These are phyloP conservation scores for Sergeia podlipaevii DNA, from an alignment of 208 protist genomes.

Conservation along the genomic window DNA sequence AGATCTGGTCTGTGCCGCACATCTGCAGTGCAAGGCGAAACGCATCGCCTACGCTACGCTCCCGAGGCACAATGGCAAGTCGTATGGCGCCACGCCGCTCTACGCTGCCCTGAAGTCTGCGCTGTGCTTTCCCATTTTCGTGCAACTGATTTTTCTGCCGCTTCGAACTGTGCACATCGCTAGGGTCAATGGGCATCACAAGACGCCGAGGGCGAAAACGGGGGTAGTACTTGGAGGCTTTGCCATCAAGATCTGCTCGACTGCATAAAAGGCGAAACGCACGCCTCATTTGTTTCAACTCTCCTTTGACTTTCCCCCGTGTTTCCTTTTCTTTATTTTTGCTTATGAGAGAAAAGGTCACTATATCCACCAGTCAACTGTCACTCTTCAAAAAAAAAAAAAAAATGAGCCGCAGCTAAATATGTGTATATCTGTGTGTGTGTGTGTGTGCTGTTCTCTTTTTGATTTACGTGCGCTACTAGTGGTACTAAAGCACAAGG, in stretches of 20 bases:
- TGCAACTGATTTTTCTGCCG: constrained; percentile 55
- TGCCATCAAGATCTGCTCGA: constrained; percentile 38
- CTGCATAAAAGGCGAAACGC: constrained; percentile 19
- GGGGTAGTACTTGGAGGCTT: constrained; percentile 62
- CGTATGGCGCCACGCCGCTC: constrained; percentile 55
- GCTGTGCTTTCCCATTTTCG: constrained; percentile 34
- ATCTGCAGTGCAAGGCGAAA: constrained; percentile 69
- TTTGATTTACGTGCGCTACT: no score
- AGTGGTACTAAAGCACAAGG: no score
- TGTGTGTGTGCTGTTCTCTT: no score
- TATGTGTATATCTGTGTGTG: no score
- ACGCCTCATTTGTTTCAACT: constrained; percentile 18
- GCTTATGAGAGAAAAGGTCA: not conserved
- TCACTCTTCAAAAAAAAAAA: not conserved
- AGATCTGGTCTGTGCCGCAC: constrained; percentile 41
- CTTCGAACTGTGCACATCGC: constrained; percentile 42
- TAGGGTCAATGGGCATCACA: constrained; percentile 85
- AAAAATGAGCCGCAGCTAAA: no score
- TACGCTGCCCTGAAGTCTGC: constrained; percentile 24
- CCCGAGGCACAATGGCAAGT: constrained; percentile 56
- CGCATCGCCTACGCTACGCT: constrained; percentile 81
- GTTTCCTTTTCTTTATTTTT: no score
- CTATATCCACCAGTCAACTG: no score
- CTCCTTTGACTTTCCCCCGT: no score
- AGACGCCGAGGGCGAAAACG: constrained; percentile 77